Evolutionary conservation across 208 protist genomes (phyloP).

Genomic region (Trypanosoma cruzi): DNA sequence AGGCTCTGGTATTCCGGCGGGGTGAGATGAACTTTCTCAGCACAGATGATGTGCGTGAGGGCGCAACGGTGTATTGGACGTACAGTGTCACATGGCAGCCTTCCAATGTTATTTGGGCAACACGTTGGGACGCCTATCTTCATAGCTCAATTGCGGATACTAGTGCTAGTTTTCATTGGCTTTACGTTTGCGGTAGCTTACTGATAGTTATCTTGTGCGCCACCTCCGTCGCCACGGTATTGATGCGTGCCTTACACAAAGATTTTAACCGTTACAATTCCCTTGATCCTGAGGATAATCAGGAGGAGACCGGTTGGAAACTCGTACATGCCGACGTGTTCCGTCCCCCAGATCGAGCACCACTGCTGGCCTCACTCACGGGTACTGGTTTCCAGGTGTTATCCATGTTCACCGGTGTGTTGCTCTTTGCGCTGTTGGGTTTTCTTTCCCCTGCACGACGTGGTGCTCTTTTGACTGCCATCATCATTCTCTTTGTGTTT

Average conservation of each 20-base stretch:
- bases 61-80: constrained; percentile 61
- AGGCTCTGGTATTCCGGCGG: background rate
- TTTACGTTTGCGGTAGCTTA: constrained; percentile 96
- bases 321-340: constrained; percentile 98
- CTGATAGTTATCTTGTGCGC: constrained; percentile 94
- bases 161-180: constrained; percentile 87
- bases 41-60: constrained; percentile 33
- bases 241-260: constrained; percentile 95
- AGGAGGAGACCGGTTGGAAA: constrained; percentile 96
- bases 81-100: constrained; percentile 85
- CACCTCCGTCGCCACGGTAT: constrained; percentile 91
- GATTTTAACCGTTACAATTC: constrained; percentile 96
- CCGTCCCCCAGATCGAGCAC: constrained; percentile 85
- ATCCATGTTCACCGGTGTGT: constrained; percentile 70
- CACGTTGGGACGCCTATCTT: constrained; percentile 98
- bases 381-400: constrained; percentile 96
- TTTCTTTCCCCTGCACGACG: constrained; percentile 96
- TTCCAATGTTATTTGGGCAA: constrained; percentile 92
- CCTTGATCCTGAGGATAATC: constrained; percentile 55
- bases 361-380: constrained; percentile 88
- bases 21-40: constrained; percentile 16
- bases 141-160: constrained; percentile 64
- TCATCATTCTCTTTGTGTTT: constrained; percentile 80
- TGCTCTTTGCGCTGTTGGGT: constrained; percentile 94
- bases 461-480: constrained; percentile 88